These are phyloP conservation scores for Simmondsia chinensis DNA, from an alignment of 148 eudicot genomes.

Conservation along the genomic window DNA sequence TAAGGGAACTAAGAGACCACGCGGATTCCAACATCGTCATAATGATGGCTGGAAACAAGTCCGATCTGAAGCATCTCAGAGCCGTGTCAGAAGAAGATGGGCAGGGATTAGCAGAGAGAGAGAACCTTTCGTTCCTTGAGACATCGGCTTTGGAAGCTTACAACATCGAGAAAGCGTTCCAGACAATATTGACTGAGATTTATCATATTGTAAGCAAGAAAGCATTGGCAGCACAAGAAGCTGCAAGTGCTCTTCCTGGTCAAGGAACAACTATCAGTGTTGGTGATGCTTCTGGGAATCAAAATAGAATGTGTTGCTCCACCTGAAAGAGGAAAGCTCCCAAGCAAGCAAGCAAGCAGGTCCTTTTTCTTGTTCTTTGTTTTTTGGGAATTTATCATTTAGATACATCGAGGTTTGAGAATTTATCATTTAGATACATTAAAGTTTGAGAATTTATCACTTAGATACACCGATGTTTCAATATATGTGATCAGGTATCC, in stretches of 20 bases:
- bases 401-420: too few relatives aligned
- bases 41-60: constrained; percentile 42
- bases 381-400: too few relatives aligned
- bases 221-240: constrained; percentile 40
- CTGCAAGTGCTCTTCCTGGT: constrained; percentile 23
- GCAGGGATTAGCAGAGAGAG: constrained; percentile 24
- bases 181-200: constrained; percentile 27
- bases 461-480: too few relatives aligned
- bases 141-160: constrained; percentile 35
- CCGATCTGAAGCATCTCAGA: constrained; percentile 33
- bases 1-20: constrained; percentile 34
- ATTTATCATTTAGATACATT: too few relatives aligned
- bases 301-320: constrained; percentile 26
- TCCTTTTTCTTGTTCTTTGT: too few relatives aligned
- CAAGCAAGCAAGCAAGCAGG: too few relatives aligned
- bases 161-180: constrained; percentile 35
- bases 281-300: constrained; percentile 22
- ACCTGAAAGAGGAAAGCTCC: constrained; percentile 11
- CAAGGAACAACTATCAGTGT: constrained; percentile 33
- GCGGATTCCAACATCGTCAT: constrained; percentile 37
- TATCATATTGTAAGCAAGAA: constrained; percentile 36
- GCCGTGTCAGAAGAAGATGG: constrained; percentile 30
- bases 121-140: constrained; percentile 34
- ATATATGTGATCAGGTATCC: too few relatives aligned
- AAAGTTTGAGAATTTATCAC: too few relatives aligned